A percentile compares a stretch with the other conserved stretches of the same genome.
These are phyloP conservation scores for Penicillium sp. DNA, from an alignment of 2,329 filamentous ascomycete species.

Conservation along the genomic window DNA sequence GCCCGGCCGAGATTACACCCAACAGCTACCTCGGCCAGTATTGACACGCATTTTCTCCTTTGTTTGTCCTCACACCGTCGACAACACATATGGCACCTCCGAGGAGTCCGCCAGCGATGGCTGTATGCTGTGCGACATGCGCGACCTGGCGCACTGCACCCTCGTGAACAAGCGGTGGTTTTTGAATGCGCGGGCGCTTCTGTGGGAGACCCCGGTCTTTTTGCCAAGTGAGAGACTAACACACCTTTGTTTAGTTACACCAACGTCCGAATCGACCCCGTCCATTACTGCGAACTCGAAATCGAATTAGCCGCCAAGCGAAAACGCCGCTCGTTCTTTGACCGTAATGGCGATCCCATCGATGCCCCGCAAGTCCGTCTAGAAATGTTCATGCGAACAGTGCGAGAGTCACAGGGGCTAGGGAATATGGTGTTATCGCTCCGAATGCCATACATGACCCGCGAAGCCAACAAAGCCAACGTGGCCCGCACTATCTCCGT, in stretches of 20 bases:
- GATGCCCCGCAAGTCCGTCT: slow-evolving; percentile 70
- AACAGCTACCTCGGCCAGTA: slow-evolving; percentile 57
- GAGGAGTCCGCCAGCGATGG: slow-evolving; percentile 70
- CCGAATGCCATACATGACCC: slow-evolving; percentile 89
- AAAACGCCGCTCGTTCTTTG: slow-evolving; percentile 62
- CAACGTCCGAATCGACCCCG: slow-evolving; percentile 83
- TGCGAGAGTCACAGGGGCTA: slow-evolving; percentile 65
- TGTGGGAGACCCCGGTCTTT: slow-evolving; percentile 48
- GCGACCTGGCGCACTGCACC: slow-evolving; percentile 73
- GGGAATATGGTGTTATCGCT: slow-evolving; percentile 65
- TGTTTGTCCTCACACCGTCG: slow-evolving; percentile 72
- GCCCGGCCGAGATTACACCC: slow-evolving; percentile 32
- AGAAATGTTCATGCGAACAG: slow-evolving; percentile 67
- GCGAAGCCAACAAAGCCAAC: slow-evolving; percentile 74
- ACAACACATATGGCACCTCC: slow-evolving; percentile 70
- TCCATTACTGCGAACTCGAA: slow-evolving; percentile 89
- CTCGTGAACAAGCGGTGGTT: slow-evolving; percentile 67
- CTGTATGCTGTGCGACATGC: slow-evolving; percentile 89
- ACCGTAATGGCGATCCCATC: slow-evolving; percentile 68
- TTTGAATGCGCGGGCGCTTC: slow-evolving; percentile 45
- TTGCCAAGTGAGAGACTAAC: slow-evolving; percentile 6
- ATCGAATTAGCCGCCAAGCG: slow-evolving; percentile 69
- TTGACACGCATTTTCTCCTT: slow-evolving; percentile 68
- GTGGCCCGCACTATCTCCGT: slow-evolving; percentile 78
- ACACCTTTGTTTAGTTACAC: slow-evolving; percentile 54